phyloP scores from a whole-genome alignment of 2,329 filamentous ascomycete species.

The Alternaria brassicicola region DNA sequence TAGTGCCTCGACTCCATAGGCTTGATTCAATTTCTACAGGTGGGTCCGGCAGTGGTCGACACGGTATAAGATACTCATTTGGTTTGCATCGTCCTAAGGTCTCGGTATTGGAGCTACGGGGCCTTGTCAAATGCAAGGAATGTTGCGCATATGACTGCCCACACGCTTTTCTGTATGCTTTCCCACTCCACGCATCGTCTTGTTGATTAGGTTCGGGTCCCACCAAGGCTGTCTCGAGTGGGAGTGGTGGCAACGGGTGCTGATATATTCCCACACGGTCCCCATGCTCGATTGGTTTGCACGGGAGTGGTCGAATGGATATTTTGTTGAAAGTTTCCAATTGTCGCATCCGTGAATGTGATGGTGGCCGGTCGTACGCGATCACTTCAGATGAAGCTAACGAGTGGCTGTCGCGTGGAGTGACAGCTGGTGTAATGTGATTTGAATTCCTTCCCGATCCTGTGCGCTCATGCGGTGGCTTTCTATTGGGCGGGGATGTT shows the following conservation, averaged over 20 bases:
- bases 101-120: not conserved
- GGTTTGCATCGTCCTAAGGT: not conserved
- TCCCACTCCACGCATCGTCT: not conserved
- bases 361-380: constrained; percentile 22
- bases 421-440: constrained; percentile 22
- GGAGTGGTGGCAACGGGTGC: constrained; percentile 21
- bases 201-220: not conserved
- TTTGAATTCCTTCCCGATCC: constrained; percentile 6
- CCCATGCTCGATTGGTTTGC: not conserved
- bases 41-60: not conserved
- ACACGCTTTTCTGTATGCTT: not conserved
- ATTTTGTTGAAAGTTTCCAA: not conserved
- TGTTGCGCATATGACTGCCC: not conserved
- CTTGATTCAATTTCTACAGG: not conserved
- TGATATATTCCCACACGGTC: not conserved
- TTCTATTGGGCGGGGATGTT: not conserved
- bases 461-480: not conserved
- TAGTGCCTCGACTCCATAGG: not conserved
- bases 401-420: constrained; percentile 21
- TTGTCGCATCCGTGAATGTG: constrained; percentile 25
- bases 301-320: not conserved
- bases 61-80: not conserved
- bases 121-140: not conserved
- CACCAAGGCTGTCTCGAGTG: constrained; percentile 7
- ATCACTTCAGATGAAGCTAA: constrained; percentile 3